Percentiles rank a stretch among this genome's conserved stretches.
phyloP scores from a whole-genome alignment of 2,329 filamentous ascomycete genomes.

The Biscogniauxia sp. region DNA sequence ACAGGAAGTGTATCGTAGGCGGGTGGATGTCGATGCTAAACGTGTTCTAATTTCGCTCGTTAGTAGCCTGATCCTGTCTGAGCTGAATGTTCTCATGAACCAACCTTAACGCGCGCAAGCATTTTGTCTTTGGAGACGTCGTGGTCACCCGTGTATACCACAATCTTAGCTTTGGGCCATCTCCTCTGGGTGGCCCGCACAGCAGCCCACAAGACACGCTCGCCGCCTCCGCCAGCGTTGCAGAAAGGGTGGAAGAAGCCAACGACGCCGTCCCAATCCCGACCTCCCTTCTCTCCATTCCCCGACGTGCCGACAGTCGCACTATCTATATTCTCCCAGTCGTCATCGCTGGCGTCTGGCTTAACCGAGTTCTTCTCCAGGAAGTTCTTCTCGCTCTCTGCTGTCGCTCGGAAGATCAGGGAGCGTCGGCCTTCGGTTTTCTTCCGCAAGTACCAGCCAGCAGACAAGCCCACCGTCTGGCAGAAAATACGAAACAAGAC shows the following conservation, averaged over 20 bases:
- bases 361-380: conserved; percentile 36
- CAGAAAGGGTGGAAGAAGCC: conserved; percentile 99
- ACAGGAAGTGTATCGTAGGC: conserved; percentile 82
- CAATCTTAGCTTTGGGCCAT: conserved; percentile 84
- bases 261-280: conserved; percentile 78
- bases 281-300: conserved; percentile 42
- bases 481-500: conserved; percentile 38
- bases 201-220: conserved; percentile 94
- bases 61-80: conserved; percentile 3
- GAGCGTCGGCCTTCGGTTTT: conserved; percentile 62
- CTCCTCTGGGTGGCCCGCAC: conserved; percentile 85
- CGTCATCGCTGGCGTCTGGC: conserved; percentile 47
- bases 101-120: conserved; percentile 70
- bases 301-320: conserved; percentile 36
- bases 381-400: conserved; percentile 39
- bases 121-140: conserved; percentile 80
- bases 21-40: conserved; percentile 91
- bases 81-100: conserved; percentile 10
- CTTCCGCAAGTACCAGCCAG: conserved; percentile 62
- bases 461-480: conserved; percentile 37
- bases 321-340: conserved; percentile 68
- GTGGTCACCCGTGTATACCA: conserved; percentile 95
- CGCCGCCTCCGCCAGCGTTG: conserved; percentile 93
- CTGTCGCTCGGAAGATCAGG: conserved; percentile 53
- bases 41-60: conserved; percentile 56